Conservation (phyloP, 2,329 filamentous ascomycete genomes). For the Elsinoe australis region DNA sequence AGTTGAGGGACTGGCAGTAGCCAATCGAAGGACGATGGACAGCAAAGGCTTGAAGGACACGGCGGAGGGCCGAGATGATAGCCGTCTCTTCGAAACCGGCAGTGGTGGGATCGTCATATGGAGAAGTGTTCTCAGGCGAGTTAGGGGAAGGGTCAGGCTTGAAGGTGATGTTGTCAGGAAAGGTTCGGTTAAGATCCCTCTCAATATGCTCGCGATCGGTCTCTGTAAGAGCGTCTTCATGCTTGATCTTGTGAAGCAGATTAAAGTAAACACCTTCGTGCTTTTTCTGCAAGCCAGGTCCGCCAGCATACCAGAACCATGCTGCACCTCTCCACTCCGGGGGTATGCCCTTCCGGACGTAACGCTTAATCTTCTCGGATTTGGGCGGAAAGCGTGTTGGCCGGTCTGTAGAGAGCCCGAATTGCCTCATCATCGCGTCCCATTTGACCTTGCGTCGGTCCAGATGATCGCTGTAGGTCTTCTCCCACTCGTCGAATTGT, state of each 20-base stretch:
- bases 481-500: conserved; percentile 62
- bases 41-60: conserved; percentile 82
- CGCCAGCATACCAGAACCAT: conserved; percentile 94
- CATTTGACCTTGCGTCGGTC: conserved; percentile 73
- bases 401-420: conserved; percentile 49
- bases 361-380: conserved; percentile 77
- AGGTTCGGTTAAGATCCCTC: conserved; percentile 85
- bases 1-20: conserved; percentile 94
- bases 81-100: conserved; percentile 53
- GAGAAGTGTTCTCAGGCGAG: conserved; percentile 23
- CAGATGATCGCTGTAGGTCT: conserved; percentile 65
- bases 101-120: conserved; percentile 22
- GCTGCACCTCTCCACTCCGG: conserved; percentile 90
- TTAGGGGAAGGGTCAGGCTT: conserved; percentile 52
- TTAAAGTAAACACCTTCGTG: conserved; percentile 69
- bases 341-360: conserved; percentile 86
- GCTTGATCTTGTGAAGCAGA: conserved; percentile 59
- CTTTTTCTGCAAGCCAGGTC: conserved; percentile 68
- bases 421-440: conserved; percentile 48
- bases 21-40: conserved; percentile 86
- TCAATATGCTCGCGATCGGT: conserved; percentile 86
- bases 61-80: conserved; percentile 72
- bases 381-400: conserved; percentile 73
- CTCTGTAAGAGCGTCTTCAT: conserved; percentile 50
- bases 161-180: conserved; percentile 88